Conservation (phyloP, 140 eudicot species). For the Senecio squalidus region DNA sequence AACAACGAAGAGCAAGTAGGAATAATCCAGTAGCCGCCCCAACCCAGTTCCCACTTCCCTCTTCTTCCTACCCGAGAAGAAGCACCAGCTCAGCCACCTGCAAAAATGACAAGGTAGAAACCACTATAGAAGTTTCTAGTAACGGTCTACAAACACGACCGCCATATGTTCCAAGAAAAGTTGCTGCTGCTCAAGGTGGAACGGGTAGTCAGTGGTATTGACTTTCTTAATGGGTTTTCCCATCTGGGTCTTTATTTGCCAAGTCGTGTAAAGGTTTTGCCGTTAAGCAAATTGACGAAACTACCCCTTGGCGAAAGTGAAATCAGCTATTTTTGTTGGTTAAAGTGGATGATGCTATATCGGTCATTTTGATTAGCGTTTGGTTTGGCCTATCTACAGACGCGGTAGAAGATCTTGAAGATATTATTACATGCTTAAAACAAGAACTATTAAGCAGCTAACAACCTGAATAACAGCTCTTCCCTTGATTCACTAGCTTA, state of each 20-base stretch:
- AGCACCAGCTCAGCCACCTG: constrained; percentile 46
- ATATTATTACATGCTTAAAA: constrained; percentile 19
- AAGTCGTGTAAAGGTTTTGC: constrained; percentile 1
- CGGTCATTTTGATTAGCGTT: background rate
- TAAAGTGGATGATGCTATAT: constrained; percentile 1
- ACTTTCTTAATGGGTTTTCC: background rate
- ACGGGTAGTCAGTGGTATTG: constrained; percentile 81
- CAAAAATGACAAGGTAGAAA: constrained; percentile 65
- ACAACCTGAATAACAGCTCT: constrained; percentile 20
- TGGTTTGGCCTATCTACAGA: constrained; percentile 3
- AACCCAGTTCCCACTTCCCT: constrained; percentile 60
- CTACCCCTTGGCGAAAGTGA: constrained; percentile 3
- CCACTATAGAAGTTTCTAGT: constrained; percentile 51
- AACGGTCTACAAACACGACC: constrained; percentile 77
- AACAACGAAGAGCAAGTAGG: constrained; percentile 60
- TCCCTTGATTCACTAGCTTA: constrained; percentile 24
- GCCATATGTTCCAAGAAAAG: constrained; percentile 72
- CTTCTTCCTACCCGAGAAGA: constrained; percentile 70
- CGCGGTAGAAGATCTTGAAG: constrained; percentile 10
- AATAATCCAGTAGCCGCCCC: constrained; percentile 64
- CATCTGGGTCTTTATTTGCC: background rate
- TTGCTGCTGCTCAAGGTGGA: constrained; percentile 85
- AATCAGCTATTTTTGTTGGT: constrained; percentile 4
- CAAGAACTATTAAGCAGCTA: constrained; percentile 28
- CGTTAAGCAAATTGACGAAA: constrained; percentile 12